Evolutionary conservation across 1,139 yeast species (phyloP).

Genomic region (Wickerhamomyces sp.): DNA sequence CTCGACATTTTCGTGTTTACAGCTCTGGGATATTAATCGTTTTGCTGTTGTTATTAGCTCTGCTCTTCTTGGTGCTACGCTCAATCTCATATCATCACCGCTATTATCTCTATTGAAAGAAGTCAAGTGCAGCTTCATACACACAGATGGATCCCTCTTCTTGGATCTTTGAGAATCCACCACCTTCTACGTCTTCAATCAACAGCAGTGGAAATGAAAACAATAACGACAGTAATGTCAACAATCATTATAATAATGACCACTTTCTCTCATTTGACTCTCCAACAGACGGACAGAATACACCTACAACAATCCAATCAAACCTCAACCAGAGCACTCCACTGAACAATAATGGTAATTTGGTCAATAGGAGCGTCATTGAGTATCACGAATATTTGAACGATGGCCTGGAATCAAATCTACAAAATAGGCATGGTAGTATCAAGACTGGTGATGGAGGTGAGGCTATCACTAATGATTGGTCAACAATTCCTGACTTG

Average conservation of each 20-base stretch:
- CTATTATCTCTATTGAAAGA: too few species aligned
- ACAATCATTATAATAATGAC: background rate
- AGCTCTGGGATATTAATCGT: too few species aligned
- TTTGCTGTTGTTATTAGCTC: too few species aligned
- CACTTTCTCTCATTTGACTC: conserved; percentile 17
- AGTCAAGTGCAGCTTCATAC: too few species aligned
- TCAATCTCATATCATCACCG: too few species aligned
- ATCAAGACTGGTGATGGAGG: background rate
- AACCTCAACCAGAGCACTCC: background rate
- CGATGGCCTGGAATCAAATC: conserved; percentile 6
- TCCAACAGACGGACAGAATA: conserved; percentile 7
- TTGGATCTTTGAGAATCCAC: background rate
- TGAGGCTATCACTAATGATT: conserved; percentile 4
- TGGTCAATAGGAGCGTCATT: background rate
- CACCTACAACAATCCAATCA: background rate
- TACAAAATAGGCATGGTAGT: background rate
- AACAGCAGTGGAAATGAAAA: too few species aligned
- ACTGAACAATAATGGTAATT: background rate
- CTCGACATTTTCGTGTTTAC: too few species aligned
- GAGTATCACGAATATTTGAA: conserved; percentile 3
- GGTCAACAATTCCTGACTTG: conserved; percentile 19
- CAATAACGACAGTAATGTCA: background rate
- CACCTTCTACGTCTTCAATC: background rate
- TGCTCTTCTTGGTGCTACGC: too few species aligned
- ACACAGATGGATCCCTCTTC: too few species aligned